phyloP scores from a whole-genome alignment of 495 filamentous ascomycete species.

The Tuber umbilicatum region DNA sequence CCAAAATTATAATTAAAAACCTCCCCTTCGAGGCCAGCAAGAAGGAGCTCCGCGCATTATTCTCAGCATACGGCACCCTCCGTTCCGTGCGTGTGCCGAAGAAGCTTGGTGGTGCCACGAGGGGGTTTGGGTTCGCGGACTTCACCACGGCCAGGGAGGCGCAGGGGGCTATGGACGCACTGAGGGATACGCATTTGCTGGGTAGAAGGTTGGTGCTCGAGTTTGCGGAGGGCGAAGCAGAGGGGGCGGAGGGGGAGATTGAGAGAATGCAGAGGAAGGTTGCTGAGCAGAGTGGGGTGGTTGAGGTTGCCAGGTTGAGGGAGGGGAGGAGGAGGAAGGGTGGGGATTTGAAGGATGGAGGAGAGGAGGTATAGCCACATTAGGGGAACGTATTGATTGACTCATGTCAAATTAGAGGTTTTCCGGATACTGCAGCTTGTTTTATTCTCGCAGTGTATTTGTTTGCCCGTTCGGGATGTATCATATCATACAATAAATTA shows the following conservation, averaged over 20 bases:
- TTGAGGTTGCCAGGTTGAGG: conserved; percentile 79
- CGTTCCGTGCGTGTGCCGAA: conserved; percentile 88
- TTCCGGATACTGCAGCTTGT: background rate
- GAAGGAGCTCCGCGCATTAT: conserved; percentile 78
- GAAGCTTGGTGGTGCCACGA: conserved; percentile 78
- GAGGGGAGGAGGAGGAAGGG: conserved; percentile 61
- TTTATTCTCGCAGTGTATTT: background rate
- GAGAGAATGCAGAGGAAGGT: conserved; percentile 93
- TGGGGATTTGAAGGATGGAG: conserved; percentile 75
- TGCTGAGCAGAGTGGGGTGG: conserved; percentile 74
- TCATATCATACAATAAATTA: background rate
- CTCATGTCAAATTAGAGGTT: background rate
- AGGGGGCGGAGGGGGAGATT: conserved; percentile 92
- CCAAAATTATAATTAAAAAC: conserved; percentile 98
- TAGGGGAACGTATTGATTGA: conserved; percentile 43
- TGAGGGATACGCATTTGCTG: conserved; percentile 88
- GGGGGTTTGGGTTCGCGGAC: conserved; percentile 95
- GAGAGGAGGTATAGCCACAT: conserved; percentile 51
- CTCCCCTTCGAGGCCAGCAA: conserved; percentile 91
- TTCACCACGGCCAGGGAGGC: conserved; percentile 89
- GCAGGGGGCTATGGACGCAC: conserved; percentile 80
- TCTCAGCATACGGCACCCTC: conserved; percentile 78
- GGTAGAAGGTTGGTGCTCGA: conserved; percentile 82
- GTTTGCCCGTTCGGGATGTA: background rate
- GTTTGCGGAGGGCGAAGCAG: conserved; percentile 74